phyloP scores from a whole-genome alignment of 441 rosid genomes.

The Pelargonium cotyledonis region DNA sequence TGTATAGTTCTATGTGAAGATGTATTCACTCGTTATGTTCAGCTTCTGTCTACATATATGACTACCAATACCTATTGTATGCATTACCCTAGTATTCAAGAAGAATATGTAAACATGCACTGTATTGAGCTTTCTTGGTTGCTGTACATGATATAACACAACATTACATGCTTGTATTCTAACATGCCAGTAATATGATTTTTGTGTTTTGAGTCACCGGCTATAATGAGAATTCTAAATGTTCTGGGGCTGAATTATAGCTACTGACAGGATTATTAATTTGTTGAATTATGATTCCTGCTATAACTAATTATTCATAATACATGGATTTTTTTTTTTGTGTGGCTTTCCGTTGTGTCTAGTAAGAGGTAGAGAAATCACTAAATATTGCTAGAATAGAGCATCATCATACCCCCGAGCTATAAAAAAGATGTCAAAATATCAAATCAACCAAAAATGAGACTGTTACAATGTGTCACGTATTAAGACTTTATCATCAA shows the following conservation, averaged over 20 bases:
- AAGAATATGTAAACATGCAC: too few species aligned
- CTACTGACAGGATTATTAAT: background rate
- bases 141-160: too few species aligned
- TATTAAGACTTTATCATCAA: background rate
- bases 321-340: background rate
- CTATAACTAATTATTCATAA: background rate
- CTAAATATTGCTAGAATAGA: background rate
- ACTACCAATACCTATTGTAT: too few species aligned
- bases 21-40: too few species aligned
- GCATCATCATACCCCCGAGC: background rate
- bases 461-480: background rate
- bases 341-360: background rate
- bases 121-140: too few species aligned
- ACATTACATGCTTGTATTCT: background rate
- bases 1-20: too few species aligned
- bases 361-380: background rate
- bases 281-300: background rate
- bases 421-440: background rate
- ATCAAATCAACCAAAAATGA: background rate
- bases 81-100: too few species aligned
- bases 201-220: too few species aligned
- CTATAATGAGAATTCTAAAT: background rate
- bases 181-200: background rate
- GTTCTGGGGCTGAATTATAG: background rate
- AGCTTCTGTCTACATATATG: too few species aligned